phyloP scores from a whole-genome alignment of 495 filamentous ascomycete genomes.

The Podospora conica region DNA sequence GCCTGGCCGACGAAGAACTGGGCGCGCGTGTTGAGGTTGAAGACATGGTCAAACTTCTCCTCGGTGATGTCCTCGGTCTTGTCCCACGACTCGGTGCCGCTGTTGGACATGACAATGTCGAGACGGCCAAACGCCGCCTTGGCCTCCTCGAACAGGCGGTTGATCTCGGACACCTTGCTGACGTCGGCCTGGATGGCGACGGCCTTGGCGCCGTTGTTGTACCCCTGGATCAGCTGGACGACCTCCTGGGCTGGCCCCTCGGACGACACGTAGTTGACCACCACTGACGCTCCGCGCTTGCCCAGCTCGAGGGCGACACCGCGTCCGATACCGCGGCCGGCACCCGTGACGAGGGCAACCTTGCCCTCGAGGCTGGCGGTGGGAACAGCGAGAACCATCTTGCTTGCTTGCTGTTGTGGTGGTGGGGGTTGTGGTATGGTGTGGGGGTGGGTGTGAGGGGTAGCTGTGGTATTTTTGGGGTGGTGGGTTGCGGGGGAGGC shows the following conservation, averaged over 20 bases:
- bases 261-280: constrained; percentile 71
- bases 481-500: neutral
- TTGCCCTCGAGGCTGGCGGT: constrained; percentile 51
- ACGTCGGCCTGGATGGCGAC: constrained; percentile 73
- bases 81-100: constrained; percentile 58
- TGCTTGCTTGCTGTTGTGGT: constrained; percentile 10
- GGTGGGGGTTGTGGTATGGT: neutral
- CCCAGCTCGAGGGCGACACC: constrained; percentile 73
- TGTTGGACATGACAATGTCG: constrained; percentile 71
- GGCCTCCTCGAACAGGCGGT: constrained; percentile 54
- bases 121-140: constrained; percentile 61
- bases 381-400: constrained; percentile 30
- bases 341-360: constrained; percentile 69
- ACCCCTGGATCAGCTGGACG: constrained; percentile 40
- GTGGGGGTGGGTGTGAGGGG: neutral
- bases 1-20: constrained; percentile 83
- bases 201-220: constrained; percentile 49
- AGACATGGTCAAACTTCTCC: constrained; percentile 69
- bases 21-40: constrained; percentile 67
- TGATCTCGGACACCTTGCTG: constrained; percentile 57
- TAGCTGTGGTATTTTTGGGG: neutral
- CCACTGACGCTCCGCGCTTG: constrained; percentile 61
- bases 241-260: constrained; percentile 57
- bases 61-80: constrained; percentile 63
- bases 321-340: constrained; percentile 65